Base-by-base conservation (phyloP, 805 yeast genomes). In the Saturnispora kantuleensis region DNA sequence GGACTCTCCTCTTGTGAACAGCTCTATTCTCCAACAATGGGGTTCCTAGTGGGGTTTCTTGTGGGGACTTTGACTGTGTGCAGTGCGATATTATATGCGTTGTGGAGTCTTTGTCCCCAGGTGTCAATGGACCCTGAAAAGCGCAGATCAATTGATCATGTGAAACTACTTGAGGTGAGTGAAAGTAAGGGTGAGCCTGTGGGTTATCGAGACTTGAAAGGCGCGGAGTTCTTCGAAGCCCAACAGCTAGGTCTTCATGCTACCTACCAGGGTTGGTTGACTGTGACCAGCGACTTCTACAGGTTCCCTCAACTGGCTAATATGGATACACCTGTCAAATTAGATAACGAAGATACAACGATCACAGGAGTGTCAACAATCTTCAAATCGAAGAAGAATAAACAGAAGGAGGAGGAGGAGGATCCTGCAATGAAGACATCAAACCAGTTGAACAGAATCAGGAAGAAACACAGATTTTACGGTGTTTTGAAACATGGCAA, bases 401-500 rank as follows among this genome's bases (percentile, higher is more conserved):
- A n/a, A 15, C 18, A 5, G 28, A 36, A 42, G 31, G 50, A 41
- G 31, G 41, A 31, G 40, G 48, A 45, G 3, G 55, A 53, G 3
- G 60, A 59, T 39, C 51, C 65, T 10, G 54, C 58, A 3, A 47
- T 58, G 12, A 49, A 63, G n/a, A 67, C 67, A 42, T 52, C 69
- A 29, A 64, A 65, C 31, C 60, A 61, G 45, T 56, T 67, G 44
- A 70, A 65, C 46, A 50, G 62, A 4, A 60, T 63, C 9, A 63
- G 73, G 48, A 71, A 68, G 52, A 79, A 76, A 54, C 84, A 81
- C 56, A 65, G 78, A 35, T 84, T 70, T 56, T 84, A 64, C 58
- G 89, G 81, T 1, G 78, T 84, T 0, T 66, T 88, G 42, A 82
- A 84, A 55, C 96, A 89, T 56, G 95, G 96, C 0, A 88, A 88